Conservation (phyloP, 2,329 filamentous ascomycete genomes). For the Diaporthe citri region DNA sequence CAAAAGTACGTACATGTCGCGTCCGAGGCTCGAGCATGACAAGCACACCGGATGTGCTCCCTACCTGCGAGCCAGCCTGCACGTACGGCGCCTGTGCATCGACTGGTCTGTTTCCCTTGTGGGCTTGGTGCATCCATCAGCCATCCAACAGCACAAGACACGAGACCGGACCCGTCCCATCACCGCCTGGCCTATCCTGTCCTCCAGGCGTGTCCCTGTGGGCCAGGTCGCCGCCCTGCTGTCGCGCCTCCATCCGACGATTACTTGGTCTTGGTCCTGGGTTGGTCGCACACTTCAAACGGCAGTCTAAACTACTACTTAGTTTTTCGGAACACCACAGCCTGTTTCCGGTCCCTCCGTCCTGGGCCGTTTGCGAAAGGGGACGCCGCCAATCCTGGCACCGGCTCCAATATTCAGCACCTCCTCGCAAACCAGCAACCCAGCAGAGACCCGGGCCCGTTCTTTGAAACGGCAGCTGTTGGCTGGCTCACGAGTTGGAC, state of each 20-base stretch:
- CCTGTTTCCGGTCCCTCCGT: conserved; percentile 26
- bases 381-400: conserved; percentile 18
- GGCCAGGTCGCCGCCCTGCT: conserved; percentile 1
- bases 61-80: background rate
- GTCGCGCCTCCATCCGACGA: conserved; percentile 25
- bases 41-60: conserved; percentile 1
- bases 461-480: conserved; percentile 21
- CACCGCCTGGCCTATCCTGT: background rate
- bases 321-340: conserved; percentile 21
- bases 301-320: conserved; percentile 17
- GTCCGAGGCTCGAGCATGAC: conserved; percentile 4
- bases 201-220: background rate
- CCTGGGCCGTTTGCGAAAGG: conserved; percentile 14
- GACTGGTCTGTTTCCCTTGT: conserved; percentile 6
- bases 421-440: conserved; percentile 4
- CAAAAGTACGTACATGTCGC: background rate
- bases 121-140: conserved; percentile 11
- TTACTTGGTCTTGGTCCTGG: background rate
- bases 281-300: conserved; percentile 19
- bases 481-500: conserved; percentile 4
- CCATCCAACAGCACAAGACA: conserved; percentile 28
- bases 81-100: background rate
- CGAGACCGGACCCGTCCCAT: conserved; percentile 21
- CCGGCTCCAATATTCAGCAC: conserved; percentile 3
- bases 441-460: background rate